Base-by-base conservation (phyloP, 2,329 filamentous ascomycete genomes). In the Botrytis byssoidea region DNA sequence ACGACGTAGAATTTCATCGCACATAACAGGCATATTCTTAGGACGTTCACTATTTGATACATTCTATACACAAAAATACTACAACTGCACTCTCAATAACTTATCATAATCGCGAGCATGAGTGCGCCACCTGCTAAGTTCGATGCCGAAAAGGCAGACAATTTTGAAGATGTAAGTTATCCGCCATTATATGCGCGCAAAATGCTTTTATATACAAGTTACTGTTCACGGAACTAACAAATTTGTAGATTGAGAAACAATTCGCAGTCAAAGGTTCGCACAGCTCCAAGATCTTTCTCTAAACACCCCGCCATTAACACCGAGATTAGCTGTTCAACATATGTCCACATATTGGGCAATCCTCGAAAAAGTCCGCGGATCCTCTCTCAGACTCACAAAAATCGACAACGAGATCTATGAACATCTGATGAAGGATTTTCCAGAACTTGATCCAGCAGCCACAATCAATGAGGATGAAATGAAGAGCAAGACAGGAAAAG, bases 301-400 rank as follows among this genome's bases (percentile, higher is more conserved):
- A 63, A 65, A 71, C 77, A 77, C 75, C 77, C 75, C 76, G 74
- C 78, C 74, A 75, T 74, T 78, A 69, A 77, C 76, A 74, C 74
- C 74, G 57, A 74, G 71, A 66, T 66, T 44, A 86, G 95, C 92
- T 70, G 96, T 98, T 55, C 93, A 97, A 83, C 96, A 99, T 83
- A 93, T 99, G 88, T 89, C 93, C 81, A 98, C 95, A 67, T 98
- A 99, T 88, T 99, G 95, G 95, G 87, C 91, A 70, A 95, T 99
- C 81, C 92, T 99, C 79, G 92, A 98, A 84, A 94, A 92, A 82
- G 89, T 97, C 78, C 93, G 90, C 79, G 96, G 95, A 78, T 97
- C 94, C n/a, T 86, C 91, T 76, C 87, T 99, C 74, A 93, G 94
- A 76, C 89, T 99, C 76, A 99, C 96, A 75, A 96, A 95, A 85